phyloP scores from a whole-genome alignment of 352 stramenopile species.

The Paralagenidium karlingii region DNA sequence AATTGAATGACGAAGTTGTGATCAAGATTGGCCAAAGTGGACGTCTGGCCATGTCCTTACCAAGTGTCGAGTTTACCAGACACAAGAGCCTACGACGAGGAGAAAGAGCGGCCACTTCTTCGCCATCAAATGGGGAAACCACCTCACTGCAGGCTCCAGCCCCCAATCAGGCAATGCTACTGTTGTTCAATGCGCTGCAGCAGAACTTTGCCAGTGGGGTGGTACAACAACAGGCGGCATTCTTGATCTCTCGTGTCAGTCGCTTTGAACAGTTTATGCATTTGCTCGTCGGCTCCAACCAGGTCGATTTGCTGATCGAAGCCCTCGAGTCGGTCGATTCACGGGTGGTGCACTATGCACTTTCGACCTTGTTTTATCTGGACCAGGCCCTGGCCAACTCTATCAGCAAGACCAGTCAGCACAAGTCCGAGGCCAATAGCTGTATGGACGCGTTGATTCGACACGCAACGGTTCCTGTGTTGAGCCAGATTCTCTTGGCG shows the following conservation, averaged over 20 bases:
- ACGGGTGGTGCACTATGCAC: slow-evolving; percentile 37
- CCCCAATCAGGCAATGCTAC: no score
- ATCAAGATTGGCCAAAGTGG: slow-evolving; percentile 47
- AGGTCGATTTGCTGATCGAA: slow-evolving; percentile 49
- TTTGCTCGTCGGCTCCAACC: slow-evolving; percentile 35
- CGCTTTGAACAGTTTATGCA: slow-evolving; percentile 35
- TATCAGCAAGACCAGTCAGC: no score
- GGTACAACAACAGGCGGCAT: slow-evolving; percentile 38
- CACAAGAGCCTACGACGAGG: no score
- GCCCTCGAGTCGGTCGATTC: slow-evolving; percentile 59
- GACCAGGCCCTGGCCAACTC: no score
- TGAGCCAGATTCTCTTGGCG: slow-evolving; percentile 60
- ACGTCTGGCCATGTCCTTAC: no score
- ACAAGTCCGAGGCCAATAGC: slow-evolving; percentile 42
- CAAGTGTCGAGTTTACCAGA: no score
- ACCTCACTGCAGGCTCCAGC: no score
- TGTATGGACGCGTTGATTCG: slow-evolving; percentile 53
- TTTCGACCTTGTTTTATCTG: slow-evolving; percentile 43
- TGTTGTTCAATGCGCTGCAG: neutral
- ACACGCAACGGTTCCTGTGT: slow-evolving; percentile 58
- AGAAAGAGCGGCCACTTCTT: no score
- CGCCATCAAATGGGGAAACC: no score
- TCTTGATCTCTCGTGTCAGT: slow-evolving; percentile 39
- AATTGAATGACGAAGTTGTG: slow-evolving; percentile 48
- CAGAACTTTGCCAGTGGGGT: slow-evolving; percentile 2